These are phyloP conservation scores for Fomitopsis pulvina DNA, from an alignment of 768 basidiomycete species.

Conservation along the genomic window DNA sequence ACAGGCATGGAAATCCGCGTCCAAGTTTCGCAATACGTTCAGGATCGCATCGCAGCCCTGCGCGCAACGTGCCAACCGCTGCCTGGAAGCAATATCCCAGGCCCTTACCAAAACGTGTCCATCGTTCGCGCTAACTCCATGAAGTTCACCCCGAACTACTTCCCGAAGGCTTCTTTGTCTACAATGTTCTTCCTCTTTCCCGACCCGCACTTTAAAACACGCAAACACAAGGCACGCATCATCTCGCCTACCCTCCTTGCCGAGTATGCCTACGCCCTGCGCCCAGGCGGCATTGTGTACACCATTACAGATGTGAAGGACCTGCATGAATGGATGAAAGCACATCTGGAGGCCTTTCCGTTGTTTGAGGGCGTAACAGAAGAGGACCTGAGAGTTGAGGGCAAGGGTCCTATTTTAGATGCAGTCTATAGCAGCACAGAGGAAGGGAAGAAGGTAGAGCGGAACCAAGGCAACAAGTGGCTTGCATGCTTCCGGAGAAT, in stretches of 20 bases:
- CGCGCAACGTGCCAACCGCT: slow-evolving; percentile 47
- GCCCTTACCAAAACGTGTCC: slow-evolving; percentile 81
- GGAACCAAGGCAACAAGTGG: slow-evolving; percentile 89
- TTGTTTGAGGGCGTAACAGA: slow-evolving; percentile 79
- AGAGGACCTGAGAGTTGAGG: slow-evolving; percentile 65
- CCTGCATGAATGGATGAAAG: slow-evolving; percentile 91
- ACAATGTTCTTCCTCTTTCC: slow-evolving; percentile 98
- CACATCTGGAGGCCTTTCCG: slow-evolving; percentile 83
- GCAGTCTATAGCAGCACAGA: slow-evolving; percentile 84
- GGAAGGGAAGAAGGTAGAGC: slow-evolving; percentile 94
- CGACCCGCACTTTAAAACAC: slow-evolving; percentile 96
- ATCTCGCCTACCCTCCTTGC: slow-evolving; percentile 96
- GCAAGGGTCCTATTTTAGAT: slow-evolving; percentile 73
- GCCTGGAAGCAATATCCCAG: slow-evolving; percentile 20
- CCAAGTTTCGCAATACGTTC: slow-evolving; percentile 93
- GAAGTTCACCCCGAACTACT: slow-evolving; percentile 98
- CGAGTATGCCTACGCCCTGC: slow-evolving; percentile 92
- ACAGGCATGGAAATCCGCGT: slow-evolving; percentile 95
- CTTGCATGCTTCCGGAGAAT: slow-evolving; percentile 83
- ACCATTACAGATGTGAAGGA: slow-evolving; percentile 97
- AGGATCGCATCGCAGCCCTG: slow-evolving; percentile 89
- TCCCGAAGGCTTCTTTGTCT: slow-evolving; percentile 81
- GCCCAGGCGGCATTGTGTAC: slow-evolving; percentile 92
- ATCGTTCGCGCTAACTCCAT: slow-evolving; percentile 95
- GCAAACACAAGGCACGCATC: slow-evolving; percentile 98